Evolutionary conservation across 2,329 filamentous ascomycete species (phyloP).

Genomic region (Arthroderma sp.): DNA sequence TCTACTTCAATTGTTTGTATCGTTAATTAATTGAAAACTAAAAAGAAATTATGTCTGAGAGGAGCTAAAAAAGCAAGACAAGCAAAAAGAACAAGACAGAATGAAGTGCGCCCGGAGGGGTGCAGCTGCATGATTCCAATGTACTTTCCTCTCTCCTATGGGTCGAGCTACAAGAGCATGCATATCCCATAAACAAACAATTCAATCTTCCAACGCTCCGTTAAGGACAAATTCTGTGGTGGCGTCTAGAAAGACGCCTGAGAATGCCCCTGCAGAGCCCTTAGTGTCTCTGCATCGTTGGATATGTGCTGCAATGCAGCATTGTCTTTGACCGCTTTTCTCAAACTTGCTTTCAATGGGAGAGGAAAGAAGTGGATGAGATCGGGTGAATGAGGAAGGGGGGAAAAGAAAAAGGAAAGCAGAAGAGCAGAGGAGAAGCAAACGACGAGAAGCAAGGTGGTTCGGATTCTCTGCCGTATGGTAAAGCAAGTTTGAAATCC

Average conservation of each 20-base stretch:
- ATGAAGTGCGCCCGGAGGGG: neutral
- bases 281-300: constrained; percentile 7
- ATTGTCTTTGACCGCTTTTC: neutral
- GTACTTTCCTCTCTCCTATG: neutral
- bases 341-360: neutral
- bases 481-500: too few species aligned
- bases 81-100: neutral
- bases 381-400: neutral
- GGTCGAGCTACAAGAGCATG: too few species aligned
- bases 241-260: neutral
- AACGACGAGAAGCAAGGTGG: neutral
- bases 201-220: constrained; percentile 6
- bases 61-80: neutral
- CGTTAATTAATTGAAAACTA: neutral
- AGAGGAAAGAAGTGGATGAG: neutral
- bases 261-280: constrained; percentile 7
- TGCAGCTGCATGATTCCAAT: neutral
- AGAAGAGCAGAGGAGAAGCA: neutral
- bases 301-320: neutral
- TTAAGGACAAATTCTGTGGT: constrained; percentile 5
- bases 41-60: neutral
- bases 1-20: neutral
- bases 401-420: neutral
- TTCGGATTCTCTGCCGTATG: too few species aligned
- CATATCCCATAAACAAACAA: too few species aligned